Evolutionary conservation across 805 yeast genomes (phyloP).

Genomic region (Metschnikowia vanudenii): DNA sequence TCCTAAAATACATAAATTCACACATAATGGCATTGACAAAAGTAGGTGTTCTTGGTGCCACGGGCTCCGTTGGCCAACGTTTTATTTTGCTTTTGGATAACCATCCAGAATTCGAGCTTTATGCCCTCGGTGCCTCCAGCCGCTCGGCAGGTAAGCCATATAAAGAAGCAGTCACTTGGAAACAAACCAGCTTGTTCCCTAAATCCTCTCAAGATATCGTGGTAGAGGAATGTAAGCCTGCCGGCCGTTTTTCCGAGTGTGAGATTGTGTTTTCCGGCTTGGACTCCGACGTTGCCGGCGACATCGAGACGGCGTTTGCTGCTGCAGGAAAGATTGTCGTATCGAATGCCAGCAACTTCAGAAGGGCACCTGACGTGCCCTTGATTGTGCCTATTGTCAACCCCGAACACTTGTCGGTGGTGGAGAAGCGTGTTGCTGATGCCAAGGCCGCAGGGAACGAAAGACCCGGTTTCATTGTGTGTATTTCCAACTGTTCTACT

Average conservation of each 20-base stretch:
- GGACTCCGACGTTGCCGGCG: constrained; percentile 91
- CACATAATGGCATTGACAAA: constrained; percentile 36
- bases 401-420: constrained; percentile 80
- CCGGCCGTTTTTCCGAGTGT: constrained; percentile 74
- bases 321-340: constrained; percentile 80
- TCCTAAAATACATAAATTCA: too few species aligned
- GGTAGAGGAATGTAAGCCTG: constrained; percentile 77
- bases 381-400: constrained; percentile 93
- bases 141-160: constrained; percentile 92
- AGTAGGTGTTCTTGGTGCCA: constrained; percentile 95
- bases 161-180: constrained; percentile 87
- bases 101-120: constrained; percentile 87
- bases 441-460: constrained; percentile 55
- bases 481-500: constrained; percentile 97
- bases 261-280: constrained; percentile 93
- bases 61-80: constrained; percentile 97
- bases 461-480: constrained; percentile 80
- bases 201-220: constrained; percentile 55
- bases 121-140: constrained; percentile 86
- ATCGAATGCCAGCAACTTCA: constrained; percentile 94
- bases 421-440: constrained; percentile 54
- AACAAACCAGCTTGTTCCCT: constrained; percentile 85
- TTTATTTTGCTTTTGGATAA: constrained; percentile 79
- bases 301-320: constrained; percentile 80
- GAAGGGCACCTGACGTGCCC: constrained; percentile 86